Percentiles rank a stretch among this genome's conserved stretches.
Conservation (phyloP, 2,329 filamentous ascomycete genomes). For the Tolypocladium pustulatum region DNA sequence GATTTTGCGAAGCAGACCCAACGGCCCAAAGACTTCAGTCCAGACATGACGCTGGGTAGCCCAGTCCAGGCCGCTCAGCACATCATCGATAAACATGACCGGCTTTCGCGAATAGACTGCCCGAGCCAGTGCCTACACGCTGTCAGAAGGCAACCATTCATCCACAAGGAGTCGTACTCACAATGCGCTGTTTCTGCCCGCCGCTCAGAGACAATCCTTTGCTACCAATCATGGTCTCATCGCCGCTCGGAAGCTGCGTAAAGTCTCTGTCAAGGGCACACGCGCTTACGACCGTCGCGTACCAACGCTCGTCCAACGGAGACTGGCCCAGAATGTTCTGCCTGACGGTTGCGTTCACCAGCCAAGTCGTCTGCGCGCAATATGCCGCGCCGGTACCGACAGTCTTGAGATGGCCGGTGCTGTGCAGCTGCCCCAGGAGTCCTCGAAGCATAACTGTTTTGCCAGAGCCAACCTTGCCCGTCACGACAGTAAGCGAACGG, state of each 20-base stretch:
- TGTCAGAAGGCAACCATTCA: neutral
- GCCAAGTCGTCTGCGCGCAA: slow-evolving; percentile 9
- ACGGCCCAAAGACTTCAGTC: neutral
- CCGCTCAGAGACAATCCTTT: neutral
- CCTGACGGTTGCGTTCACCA: slow-evolving; percentile 5
- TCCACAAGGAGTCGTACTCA: neutral
- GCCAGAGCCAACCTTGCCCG: slow-evolving; percentile 10
- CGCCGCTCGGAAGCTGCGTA: slow-evolving; percentile 5
- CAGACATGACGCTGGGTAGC: neutral
- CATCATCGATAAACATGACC: neutral
- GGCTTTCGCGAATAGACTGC: neutral
- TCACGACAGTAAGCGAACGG: slow-evolving; percentile 6
- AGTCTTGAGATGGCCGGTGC: neutral
- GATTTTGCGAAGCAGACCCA: neutral
- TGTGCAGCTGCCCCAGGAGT: slow-evolving; percentile 7
- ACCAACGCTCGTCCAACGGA: slow-evolving; percentile 6
- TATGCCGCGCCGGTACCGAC: slow-evolving; percentile 4
- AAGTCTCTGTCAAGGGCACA: slow-evolving; percentile 8
- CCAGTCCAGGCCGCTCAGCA: neutral
- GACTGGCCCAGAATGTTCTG: slow-evolving; percentile 7
- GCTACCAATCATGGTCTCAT: slow-evolving; percentile 1
- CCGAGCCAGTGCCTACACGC: neutral
- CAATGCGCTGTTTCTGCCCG: neutral
- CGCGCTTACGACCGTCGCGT: slow-evolving; percentile 2
- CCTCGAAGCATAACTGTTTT: slow-evolving; percentile 7